Percentiles rank a stretch among this genome's conserved stretches.
phyloP scores from a whole-genome alignment of 257 asterid species.

The Striga asiatica region DNA sequence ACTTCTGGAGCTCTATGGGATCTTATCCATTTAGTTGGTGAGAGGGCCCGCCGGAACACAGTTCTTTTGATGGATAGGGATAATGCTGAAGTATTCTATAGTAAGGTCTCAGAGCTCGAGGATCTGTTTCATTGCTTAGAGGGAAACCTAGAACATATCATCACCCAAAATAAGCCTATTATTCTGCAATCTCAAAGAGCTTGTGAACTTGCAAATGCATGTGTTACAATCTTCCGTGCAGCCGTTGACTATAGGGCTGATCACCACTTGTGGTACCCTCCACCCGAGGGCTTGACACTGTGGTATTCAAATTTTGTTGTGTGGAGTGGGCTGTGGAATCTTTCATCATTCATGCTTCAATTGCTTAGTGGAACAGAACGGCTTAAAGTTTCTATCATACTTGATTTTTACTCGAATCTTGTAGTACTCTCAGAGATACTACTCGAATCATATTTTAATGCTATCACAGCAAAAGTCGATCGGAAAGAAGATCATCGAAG shows the following conservation, averaged over 20 bases:
- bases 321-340: constrained; percentile 66
- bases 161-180: constrained; percentile 46
- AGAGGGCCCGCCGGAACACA: constrained; percentile 74
- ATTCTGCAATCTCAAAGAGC: constrained; percentile 54
- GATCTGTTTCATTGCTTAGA: constrained; percentile 78
- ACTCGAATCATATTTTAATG: constrained; percentile 75
- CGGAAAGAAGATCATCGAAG: constrained; percentile 64
- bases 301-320: constrained; percentile 74
- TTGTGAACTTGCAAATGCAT: constrained; percentile 78
- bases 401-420: constrained; percentile 48
- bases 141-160: constrained; percentile 50
- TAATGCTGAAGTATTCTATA: constrained; percentile 90
- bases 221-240: constrained; percentile 56
- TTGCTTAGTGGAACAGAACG: constrained; percentile 44
- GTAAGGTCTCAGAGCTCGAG: constrained; percentile 85
- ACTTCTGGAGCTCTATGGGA: constrained; percentile 91
- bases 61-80: constrained; percentile 98
- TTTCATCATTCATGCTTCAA: constrained; percentile 70
- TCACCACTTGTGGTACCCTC: constrained; percentile 84
- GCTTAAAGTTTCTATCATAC: constrained; percentile 43
- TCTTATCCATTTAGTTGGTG: constrained; percentile 89
- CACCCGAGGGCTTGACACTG: constrained; percentile 73
- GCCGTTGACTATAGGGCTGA: constrained; percentile 60
- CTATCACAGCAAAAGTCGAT: constrained; percentile 69
- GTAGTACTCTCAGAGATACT: constrained; percentile 67